Evolutionary conservation across 192 early-diverging fungal species (phyloP).

Genomic region (Coemansia sp.): DNA sequence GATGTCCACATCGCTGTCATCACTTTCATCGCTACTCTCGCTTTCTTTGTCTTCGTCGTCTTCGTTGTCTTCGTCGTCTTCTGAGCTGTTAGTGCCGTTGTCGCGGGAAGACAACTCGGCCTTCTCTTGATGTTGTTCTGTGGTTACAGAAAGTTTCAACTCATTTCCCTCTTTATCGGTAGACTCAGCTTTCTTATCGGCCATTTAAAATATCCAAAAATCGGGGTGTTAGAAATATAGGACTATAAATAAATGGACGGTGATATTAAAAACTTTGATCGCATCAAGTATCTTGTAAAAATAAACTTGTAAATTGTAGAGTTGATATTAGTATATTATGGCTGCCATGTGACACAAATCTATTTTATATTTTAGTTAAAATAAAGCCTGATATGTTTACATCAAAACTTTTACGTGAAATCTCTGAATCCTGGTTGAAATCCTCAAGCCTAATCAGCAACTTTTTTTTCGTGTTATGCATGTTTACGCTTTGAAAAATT

Average conservation of each 20-base stretch:
- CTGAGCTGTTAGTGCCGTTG: conserved; percentile 9
- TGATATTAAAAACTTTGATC: too few relatives aligned
- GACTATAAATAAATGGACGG: neutral
- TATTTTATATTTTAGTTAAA: too few relatives aligned
- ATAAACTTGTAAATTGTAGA: too few relatives aligned
- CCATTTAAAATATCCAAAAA: neutral
- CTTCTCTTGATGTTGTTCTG: neutral
- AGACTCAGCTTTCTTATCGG: neutral
- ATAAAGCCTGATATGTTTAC: too few relatives aligned
- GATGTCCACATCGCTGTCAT: conserved; percentile 22
- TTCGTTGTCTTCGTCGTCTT: neutral
- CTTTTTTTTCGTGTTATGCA: too few relatives aligned
- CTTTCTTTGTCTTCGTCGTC: conserved; percentile 6
- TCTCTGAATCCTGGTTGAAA: too few relatives aligned
- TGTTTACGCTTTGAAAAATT: too few relatives aligned
- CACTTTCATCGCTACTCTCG: conserved; percentile 2
- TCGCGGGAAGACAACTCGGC: neutral
- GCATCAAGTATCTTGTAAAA: too few relatives aligned
- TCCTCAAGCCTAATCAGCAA: too few relatives aligned
- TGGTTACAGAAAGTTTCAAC: neutral
- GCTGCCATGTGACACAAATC: too few relatives aligned
- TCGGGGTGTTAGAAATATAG: neutral
- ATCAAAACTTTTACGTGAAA: too few relatives aligned
- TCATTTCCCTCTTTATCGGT: neutral
- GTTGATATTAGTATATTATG: too few relatives aligned